These are phyloP conservation scores for Salicornia ramosissima DNA, from an alignment of 148 eudicot species.

Conservation along the genomic window DNA sequence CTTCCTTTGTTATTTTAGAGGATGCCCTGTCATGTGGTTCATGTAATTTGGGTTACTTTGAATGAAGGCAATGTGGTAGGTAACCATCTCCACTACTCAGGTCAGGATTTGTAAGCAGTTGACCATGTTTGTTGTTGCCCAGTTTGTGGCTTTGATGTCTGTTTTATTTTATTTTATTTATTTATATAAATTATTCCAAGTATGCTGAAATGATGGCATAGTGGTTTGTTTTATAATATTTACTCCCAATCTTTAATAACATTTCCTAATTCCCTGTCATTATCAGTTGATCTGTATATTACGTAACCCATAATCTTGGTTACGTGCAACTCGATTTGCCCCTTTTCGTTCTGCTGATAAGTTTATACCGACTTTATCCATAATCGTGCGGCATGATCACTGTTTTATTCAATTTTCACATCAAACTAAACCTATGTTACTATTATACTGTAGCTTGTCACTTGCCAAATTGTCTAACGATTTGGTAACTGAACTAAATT, in stretches of 20 bases:
- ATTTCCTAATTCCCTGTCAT: slow-evolving; percentile 13
- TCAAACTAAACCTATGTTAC: not conserved
- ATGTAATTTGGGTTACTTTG: slow-evolving; percentile 15
- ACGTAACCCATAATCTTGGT: not conserved
- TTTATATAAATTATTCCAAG: slow-evolving; percentile 4
- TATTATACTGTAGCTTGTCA: too few species aligned
- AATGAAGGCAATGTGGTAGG: slow-evolving; percentile 29
- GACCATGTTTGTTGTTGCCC: slow-evolving; percentile 25
- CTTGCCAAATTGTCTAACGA: too few species aligned
- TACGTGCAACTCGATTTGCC: not conserved
- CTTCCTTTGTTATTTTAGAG: slow-evolving; percentile 13
- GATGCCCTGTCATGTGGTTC: slow-evolving; percentile 2
- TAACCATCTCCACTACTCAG: slow-evolving; percentile 18
- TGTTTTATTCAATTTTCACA: not conserved
- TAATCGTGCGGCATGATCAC: not conserved
- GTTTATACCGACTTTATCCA: not conserved
- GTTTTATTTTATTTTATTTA: too few species aligned
- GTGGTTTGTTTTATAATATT: slow-evolving; percentile 12
- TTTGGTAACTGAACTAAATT: too few species aligned
- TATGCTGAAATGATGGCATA: slow-evolving; percentile 19
- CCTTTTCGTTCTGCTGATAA: not conserved
- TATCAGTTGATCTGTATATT: not conserved
- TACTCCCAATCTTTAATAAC: slow-evolving; percentile 2
- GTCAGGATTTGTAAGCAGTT: slow-evolving; percentile 8
- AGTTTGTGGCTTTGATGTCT: slow-evolving; percentile 21